Evolutionary conservation across 805 yeast species (phyloP).

Genomic region (Priceomyces medius): DNA sequence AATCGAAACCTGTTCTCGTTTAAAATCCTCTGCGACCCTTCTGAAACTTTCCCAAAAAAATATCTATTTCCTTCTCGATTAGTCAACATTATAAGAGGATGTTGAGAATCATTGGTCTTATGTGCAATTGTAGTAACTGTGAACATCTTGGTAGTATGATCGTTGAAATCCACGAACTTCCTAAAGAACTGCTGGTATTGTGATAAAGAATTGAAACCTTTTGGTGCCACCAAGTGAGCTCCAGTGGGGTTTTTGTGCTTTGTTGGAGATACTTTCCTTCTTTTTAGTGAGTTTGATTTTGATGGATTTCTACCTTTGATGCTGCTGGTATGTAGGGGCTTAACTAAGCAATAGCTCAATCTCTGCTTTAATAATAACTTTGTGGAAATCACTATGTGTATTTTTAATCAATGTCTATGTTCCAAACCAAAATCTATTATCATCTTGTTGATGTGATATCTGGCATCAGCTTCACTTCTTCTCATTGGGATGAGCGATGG

Average conservation of each 20-base stretch:
- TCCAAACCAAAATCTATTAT: background rate
- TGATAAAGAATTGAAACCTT: conserved; percentile 6
- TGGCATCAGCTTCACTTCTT: background rate
- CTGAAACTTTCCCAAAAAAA: conserved; percentile 77
- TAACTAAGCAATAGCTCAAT: conserved; percentile 8
- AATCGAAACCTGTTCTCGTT: conserved; percentile 59
- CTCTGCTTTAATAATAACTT: conserved; percentile 6
- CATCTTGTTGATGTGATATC: background rate
- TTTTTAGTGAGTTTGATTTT: background rate
- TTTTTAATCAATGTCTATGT: background rate
- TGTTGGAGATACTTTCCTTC: conserved; percentile 3
- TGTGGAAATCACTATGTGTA: conserved; percentile 8
- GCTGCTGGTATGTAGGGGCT: conserved; percentile 3
- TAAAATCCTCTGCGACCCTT: conserved; percentile 79
- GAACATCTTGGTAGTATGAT: conserved; percentile 39
- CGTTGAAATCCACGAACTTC: conserved; percentile 13
- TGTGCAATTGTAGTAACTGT: conserved; percentile 54
- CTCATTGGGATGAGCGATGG: background rate
- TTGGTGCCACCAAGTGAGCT: conserved; percentile 11
- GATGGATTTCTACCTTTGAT: background rate
- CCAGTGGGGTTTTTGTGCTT: conserved; percentile 6
- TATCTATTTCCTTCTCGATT: conserved; percentile 53
- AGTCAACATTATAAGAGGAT: conserved; percentile 55
- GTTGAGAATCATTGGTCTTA: conserved; percentile 51
- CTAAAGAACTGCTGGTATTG: conserved; percentile 8